Conservation (phyloP, 106 monocot species). For the Platanthera zijinensis region DNA sequence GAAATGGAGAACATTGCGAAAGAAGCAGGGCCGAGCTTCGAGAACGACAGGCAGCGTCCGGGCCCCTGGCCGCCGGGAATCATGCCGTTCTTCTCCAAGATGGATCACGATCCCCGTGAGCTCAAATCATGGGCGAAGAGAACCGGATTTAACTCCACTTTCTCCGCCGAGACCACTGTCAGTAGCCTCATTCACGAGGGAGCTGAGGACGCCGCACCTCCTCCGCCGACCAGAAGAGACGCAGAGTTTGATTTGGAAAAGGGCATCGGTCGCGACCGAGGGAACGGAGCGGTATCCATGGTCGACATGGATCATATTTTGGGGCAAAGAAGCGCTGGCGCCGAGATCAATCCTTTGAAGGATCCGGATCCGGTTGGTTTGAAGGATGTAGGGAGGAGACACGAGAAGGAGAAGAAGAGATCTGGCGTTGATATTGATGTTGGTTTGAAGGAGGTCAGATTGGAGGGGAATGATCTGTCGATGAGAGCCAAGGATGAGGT, state of each 20-base stretch:
- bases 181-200: constrained; percentile 20
- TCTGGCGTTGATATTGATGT: constrained; percentile 11
- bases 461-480: not conserved
- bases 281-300: constrained; percentile 2
- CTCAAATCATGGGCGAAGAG: constrained; percentile 89
- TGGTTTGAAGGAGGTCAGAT: constrained; percentile 8
- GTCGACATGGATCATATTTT: constrained; percentile 26
- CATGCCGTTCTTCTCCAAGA: constrained; percentile 43
- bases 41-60: constrained; percentile 28
- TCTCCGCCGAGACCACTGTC: constrained; percentile 56
- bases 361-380: not conserved
- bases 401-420: constrained; percentile 18
- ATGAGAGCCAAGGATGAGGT: constrained; percentile 5
- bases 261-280: not conserved
- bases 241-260: constrained; percentile 7
- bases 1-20: constrained; percentile 1
- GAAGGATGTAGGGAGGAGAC: constrained; percentile 9
- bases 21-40: not conserved
- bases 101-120: constrained; percentile 70
- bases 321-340: constrained; percentile 27
- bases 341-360: constrained; percentile 9
- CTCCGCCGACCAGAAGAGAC: not conserved
- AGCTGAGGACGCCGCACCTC: not conserved
- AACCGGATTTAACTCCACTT: constrained; percentile 68
- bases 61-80: constrained; percentile 68